phyloP scores from a whole-genome alignment of 1,284 basidiomycete genomes.

The Sanghuangporus baumii region DNA sequence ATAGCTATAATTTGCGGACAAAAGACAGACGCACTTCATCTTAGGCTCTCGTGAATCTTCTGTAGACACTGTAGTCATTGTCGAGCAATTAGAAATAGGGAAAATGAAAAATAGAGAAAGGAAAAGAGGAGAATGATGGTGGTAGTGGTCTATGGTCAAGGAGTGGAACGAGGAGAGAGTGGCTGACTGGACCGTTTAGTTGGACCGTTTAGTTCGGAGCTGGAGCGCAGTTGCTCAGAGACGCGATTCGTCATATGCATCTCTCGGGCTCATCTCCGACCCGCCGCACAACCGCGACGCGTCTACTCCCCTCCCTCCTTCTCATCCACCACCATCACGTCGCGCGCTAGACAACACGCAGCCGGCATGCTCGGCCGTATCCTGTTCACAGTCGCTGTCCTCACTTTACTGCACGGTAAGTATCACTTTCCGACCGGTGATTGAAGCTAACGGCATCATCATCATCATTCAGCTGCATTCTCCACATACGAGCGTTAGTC shows the following conservation, averaged over 20 bases:
- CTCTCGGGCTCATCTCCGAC: too few species aligned
- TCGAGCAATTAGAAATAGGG: neutral
- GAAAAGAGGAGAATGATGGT: neutral
- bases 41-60: neutral
- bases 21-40: neutral
- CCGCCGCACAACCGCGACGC: neutral
- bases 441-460: neutral
- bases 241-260: neutral
- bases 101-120: neutral
- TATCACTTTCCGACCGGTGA: neutral
- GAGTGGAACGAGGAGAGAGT: neutral
- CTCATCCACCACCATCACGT: neutral
- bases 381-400: constrained; percentile 38
- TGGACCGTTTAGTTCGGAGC: neutral
- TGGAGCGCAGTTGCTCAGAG: neutral
- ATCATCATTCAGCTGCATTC: constrained; percentile 36
- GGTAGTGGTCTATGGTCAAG: neutral
- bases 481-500: constrained; percentile 62
- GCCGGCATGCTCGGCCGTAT: constrained; percentile 38
- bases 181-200: neutral
- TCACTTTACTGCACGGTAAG: constrained; percentile 48
- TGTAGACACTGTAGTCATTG: neutral
- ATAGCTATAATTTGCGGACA: neutral
- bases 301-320: neutral
- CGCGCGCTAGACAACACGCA: neutral